Evolutionary conservation across 371 early-diverging fungal genomes (phyloP).

Genomic region (Mortierella sp.): DNA sequence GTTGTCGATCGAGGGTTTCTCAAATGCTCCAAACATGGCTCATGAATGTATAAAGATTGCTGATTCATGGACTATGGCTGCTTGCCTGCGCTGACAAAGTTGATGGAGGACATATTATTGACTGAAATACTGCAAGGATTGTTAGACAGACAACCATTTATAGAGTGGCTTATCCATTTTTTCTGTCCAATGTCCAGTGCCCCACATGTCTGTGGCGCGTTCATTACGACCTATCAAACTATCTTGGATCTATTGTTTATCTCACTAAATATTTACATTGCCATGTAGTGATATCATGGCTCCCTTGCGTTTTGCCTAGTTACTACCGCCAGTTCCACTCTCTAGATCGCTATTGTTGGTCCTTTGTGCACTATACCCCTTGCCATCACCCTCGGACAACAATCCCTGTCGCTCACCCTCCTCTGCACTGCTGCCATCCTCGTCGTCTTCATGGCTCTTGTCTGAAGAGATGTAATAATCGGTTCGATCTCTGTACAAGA

Average conservation of each 20-base stretch:
- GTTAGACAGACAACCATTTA: background rate
- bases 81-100: constrained; percentile 56
- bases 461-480: background rate
- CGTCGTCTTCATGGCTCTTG: background rate
- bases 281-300: too few species aligned
- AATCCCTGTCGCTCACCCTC: constrained; percentile 4
- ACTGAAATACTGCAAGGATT: background rate
- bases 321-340: background rate
- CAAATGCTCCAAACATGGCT: background rate
- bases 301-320: background rate
- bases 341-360: background rate
- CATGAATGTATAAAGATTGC: background rate
- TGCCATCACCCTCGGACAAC: background rate
- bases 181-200: background rate
- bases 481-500: constrained; percentile 12
- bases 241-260: background rate
- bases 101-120: constrained; percentile 47
- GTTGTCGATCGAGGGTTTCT: background rate
- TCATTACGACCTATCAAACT: too few species aligned
- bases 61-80: background rate
- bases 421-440: background rate
- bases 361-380: background rate
- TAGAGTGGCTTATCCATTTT: background rate
- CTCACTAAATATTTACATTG: background rate
- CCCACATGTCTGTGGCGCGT: background rate